Evolutionary conservation across 257 asterid species (phyloP), one percentile per base, ranked within the genome.

Genomic region (Jasminum sambac): DNA sequence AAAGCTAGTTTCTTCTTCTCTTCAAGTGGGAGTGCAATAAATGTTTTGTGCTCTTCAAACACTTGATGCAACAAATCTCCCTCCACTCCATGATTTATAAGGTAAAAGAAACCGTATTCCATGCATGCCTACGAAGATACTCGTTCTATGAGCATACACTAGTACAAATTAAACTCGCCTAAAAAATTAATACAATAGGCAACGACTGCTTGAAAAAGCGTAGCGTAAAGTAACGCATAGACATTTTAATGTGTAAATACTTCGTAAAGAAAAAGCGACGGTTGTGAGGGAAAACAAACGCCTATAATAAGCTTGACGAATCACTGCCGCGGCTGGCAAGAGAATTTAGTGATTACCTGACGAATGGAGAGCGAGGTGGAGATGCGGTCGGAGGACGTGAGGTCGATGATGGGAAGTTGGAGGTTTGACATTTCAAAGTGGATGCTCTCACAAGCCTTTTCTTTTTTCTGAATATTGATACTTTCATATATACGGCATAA

Each of bases 61-160:
- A 81, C 88, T 66, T 72, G 42, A n/a, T 70, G 63, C 14, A 84
- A 66, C 66, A 82, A 36, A 5, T 61, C 76, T 60, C 85, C 81
- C 8, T 83, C 85, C 13, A 87, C 70, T 21, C 87, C 92, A 70
- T 87, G 92, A 68, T 84, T 84, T 64, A 81, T 76, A 43, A 87
- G 78, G 86, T 87, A 87, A 79, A 84, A 87, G 84, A 87, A 87
- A 44, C 92, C 92, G 39, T 17, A 73, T 9, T 81, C 84, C 37
- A 66, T 23, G 76, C 92, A 87, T 8, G 88, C 92, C 90, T 87
- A 63, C 58, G 61, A 13, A 66, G 36, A 30, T 2, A n/a, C n/a
- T n/a, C n/a, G n/a, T n/a, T n/a, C n/a, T n/a, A n/a, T n/a, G n/a
- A n/a, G n/a, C n/a, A n/a, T n/a, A n/a, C n/a, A n/a, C n/a, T n/a